Conservation (phyloP, 768 basidiomycete genomes). For the Stropharia rugosoannulata region DNA sequence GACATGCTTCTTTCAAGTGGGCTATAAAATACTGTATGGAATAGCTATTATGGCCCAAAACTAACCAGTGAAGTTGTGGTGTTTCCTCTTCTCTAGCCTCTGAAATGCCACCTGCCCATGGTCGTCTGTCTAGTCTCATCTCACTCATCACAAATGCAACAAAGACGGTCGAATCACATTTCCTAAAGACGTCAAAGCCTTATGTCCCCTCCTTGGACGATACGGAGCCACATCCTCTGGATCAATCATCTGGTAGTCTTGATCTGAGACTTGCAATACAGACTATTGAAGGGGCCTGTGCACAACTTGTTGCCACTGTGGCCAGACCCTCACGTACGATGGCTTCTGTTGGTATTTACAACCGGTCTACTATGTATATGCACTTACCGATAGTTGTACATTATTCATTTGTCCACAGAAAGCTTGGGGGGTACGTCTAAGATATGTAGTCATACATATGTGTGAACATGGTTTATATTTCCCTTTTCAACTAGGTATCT, state of each 20-base stretch:
- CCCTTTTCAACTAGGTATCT: constrained; percentile 5
- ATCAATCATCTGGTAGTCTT: constrained; percentile 6
- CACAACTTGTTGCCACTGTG: constrained; percentile 23
- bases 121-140: constrained; percentile 12
- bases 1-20: too few species aligned
- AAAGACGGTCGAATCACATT: constrained; percentile 21
- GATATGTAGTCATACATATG: too few species aligned
- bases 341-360: constrained; percentile 18
- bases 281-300: constrained; percentile 27
- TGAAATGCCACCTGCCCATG: neutral
- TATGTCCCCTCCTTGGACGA: constrained; percentile 24
- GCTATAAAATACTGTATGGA: too few species aligned
- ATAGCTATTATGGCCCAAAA: too few species aligned
- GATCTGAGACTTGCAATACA: constrained; percentile 22
- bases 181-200: constrained; percentile 19
- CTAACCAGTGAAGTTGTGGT: too few species aligned
- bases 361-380: neutral
- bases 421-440: constrained; percentile 6
- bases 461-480: neutral
- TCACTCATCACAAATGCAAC: constrained; percentile 18
- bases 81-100: neutral
- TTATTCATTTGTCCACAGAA: constrained; percentile 6
- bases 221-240: constrained; percentile 18
- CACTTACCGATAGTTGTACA: neutral
- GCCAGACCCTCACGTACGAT: constrained; percentile 21